Percentiles rank a stretch among this genome's conserved stretches.
Conservation (phyloP, 2,329 filamentous ascomycete species). For the Hypocrella siamensis region DNA sequence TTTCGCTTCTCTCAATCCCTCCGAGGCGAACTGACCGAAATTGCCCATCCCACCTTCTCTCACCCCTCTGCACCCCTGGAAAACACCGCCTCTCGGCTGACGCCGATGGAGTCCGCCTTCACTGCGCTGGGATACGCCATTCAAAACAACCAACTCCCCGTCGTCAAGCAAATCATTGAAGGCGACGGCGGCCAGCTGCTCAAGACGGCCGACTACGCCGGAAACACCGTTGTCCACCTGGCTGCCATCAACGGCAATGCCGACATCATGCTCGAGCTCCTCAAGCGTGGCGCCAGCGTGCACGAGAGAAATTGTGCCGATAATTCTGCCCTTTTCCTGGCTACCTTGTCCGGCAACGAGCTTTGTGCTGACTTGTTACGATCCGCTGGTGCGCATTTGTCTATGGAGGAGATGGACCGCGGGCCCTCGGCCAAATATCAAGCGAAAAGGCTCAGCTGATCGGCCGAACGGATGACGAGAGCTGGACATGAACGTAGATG, state of each 20-base stretch:
- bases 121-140: conserved; percentile 70
- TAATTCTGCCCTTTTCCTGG: conserved; percentile 50
- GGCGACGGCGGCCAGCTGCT: conserved; percentile 51
- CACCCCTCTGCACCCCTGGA: conserved; percentile 47
- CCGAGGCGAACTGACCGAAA: conserved; percentile 74
- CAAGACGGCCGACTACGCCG: conserved; percentile 64
- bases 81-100: conserved; percentile 25
- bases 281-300: conserved; percentile 48
- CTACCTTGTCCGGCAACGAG: conserved; percentile 38
- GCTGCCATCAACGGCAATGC: conserved; percentile 38
- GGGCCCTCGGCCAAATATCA: conserved; percentile 9
- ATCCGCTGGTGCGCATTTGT: conserved; percentile 44
- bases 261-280: conserved; percentile 41
- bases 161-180: conserved; percentile 51
- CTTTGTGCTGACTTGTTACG: conserved; percentile 37
- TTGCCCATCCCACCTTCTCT: conserved; percentile 55
- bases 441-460: neutral
- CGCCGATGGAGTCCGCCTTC: conserved; percentile 46
- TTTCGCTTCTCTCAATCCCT: conserved; percentile 59
- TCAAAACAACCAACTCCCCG: conserved; percentile 49
- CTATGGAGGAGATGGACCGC: conserved; percentile 20
- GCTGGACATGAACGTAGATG: no score
- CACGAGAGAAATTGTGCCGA: conserved; percentile 49
- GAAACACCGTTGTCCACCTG: conserved; percentile 54
- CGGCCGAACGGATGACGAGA: no score